Percentiles rank a stretch among this genome's conserved stretches.
phyloP scores from a whole-genome alignment of 2,329 filamentous ascomycete species.

The Stenocarpella maydis region DNA sequence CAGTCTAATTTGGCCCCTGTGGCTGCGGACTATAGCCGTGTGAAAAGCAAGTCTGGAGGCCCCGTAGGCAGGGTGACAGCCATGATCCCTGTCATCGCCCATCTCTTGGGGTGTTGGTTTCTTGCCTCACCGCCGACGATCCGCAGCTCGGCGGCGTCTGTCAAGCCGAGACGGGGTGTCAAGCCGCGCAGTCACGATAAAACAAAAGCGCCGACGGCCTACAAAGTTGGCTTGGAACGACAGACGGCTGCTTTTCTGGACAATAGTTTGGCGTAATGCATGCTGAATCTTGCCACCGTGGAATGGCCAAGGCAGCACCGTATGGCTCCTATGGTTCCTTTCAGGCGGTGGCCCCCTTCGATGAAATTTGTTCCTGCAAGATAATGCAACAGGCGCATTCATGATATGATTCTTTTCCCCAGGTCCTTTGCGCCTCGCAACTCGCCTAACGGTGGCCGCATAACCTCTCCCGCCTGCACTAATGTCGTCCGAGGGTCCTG shows the following conservation, averaged over 20 bases:
- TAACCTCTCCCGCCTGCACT: background rate
- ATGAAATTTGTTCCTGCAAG: background rate
- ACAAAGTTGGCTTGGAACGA: background rate
- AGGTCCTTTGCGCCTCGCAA: background rate
- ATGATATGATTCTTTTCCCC: background rate
- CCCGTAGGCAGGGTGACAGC: background rate
- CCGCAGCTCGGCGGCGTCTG: slow-evolving; percentile 13
- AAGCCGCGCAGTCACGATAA: background rate
- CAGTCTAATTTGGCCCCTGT: slow-evolving; percentile 3
- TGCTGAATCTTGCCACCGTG: background rate
- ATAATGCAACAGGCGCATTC: background rate
- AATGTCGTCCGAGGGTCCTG: background rate
- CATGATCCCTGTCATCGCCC: background rate
- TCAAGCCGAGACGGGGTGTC: slow-evolving; percentile 2
- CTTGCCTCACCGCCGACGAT: slow-evolving; percentile 16
- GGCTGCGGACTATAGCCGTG: slow-evolving; percentile 16
- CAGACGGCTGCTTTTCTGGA: background rate
- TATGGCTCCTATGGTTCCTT: background rate
- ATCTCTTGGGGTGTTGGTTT: background rate
- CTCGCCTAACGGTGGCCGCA: slow-evolving; percentile 6
- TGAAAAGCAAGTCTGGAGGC: background rate
- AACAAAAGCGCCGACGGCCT: background rate
- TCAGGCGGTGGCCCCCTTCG: background rate
- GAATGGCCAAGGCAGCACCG: background rate
- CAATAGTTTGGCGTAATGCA: background rate